Conservation (phyloP, 441 rosid species). For the Omphalea diandra region DNA sequence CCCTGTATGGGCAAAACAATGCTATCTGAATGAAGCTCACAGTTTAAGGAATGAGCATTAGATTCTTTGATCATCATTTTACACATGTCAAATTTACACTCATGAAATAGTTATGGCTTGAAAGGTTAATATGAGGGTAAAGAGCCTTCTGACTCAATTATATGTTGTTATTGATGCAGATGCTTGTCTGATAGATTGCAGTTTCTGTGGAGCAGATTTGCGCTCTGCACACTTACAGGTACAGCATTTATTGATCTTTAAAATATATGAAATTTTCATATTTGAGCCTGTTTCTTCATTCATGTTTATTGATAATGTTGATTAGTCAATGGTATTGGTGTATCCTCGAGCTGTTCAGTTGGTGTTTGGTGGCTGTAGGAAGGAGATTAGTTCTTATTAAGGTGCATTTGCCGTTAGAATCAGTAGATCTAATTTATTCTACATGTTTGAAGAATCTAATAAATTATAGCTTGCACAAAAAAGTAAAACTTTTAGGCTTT, state of each 20-base stretch:
- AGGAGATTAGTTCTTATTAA: background rate
- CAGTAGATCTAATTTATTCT: background rate
- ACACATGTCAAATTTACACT: background rate
- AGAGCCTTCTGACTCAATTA: slow-evolving; percentile 9
- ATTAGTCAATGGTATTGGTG: slow-evolving; percentile 4
- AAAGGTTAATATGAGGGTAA: slow-evolving; percentile 1
- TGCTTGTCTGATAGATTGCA: slow-evolving; percentile 79
- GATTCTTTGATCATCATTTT: background rate
- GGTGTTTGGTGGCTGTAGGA: background rate
- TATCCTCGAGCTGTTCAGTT: background rate
- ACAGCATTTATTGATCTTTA: background rate
- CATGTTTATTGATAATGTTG: background rate
- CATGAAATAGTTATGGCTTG: background rate
- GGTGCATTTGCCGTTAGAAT: background rate
- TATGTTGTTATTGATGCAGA: slow-evolving; percentile 46
- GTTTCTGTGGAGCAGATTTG: slow-evolving; percentile 88
- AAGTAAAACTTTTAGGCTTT: background rate
- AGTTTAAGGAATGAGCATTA: background rate
- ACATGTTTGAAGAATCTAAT: background rate
- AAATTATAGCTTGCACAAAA: background rate
- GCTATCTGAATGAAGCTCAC: background rate
- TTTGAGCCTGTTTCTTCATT: slow-evolving; percentile 12
- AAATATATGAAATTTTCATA: background rate
- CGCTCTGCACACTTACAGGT: slow-evolving; percentile 96
- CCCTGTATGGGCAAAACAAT: background rate